Base-by-base conservation (phyloP, 768 basidiomycete genomes). In the Phanerochaete sordida region DNA sequence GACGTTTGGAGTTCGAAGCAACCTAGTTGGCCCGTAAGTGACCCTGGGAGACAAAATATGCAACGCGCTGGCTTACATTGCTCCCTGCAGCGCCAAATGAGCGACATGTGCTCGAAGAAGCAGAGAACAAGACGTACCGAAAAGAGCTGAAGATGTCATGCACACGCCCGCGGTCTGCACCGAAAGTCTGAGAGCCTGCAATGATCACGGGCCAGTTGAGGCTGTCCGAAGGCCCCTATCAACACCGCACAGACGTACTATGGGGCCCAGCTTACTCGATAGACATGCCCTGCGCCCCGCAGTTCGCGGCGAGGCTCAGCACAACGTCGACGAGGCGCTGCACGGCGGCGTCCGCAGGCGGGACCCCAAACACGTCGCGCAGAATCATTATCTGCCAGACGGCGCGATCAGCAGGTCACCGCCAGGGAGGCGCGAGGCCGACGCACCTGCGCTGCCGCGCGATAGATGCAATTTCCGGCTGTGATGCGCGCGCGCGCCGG, bases 1-100 rank as follows among this genome's bases (percentile, higher is more conserved):
- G 70, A 65, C 23, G 74, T 73, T 62, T 75, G 72, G 54, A 77
- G 71, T 66, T 79, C 76, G 69, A 73, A 74, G 64, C 69, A 72
- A 56, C 68, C 70, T 74, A 48, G 56, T 56, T 50, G 43, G 59
- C 62, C 61, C 28, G 45, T 54, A 56, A 59, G 51, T 54, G 53
- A 52, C 56, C 33, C 48, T 37, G 44, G 19, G 26, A 21, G 16
- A 27, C 15, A 28, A 21, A 39, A 24, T 37, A 33, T 30, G 59
- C 33, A 57, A 11, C 64, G 51, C 16, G 49, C 35, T 51, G 60
- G 46, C 66, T 57, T 59, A 71, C 69, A 65, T 66, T 69, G 66
- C 35, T 62, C 66, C 64, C 70, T 76, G 65, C 33, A 12, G 19
- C 19, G 19, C 62, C 56, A 47, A 28, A 26, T 56, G 19, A 51